Conservation (phyloP, 257 asterid genomes). For the Coffea canephora region DNA sequence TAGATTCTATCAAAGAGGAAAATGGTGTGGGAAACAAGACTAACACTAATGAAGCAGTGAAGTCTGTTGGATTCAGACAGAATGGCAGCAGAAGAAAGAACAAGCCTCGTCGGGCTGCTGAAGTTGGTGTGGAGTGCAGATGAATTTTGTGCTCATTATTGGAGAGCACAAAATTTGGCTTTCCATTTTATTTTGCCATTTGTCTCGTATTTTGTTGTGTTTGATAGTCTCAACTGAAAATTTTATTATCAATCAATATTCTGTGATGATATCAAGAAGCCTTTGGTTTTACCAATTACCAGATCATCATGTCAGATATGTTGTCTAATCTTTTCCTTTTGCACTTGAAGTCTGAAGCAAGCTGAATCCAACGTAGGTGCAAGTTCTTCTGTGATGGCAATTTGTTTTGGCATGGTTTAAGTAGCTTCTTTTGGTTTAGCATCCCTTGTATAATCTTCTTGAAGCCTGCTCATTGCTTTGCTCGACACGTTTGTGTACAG, state of each 20-base stretch:
- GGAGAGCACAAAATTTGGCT: constrained; percentile 12
- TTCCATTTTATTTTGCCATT: neutral
- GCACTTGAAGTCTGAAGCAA: constrained; percentile 3
- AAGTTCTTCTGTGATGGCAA: neutral
- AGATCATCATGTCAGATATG: neutral
- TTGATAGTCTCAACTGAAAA: constrained; percentile 11
- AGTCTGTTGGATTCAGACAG: constrained; percentile 60
- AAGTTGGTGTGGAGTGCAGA: constrained; percentile 83
- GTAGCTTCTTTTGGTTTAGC: constrained; percentile 3
- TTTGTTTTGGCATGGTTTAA: neutral
- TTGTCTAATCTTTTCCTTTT: neutral
- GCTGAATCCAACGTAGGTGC: neutral
- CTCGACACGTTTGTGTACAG: neutral
- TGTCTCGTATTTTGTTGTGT: constrained; percentile 16
- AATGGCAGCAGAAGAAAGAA: constrained; percentile 78
- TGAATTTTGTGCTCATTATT: constrained; percentile 26
- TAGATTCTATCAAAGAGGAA: constrained; percentile 52
- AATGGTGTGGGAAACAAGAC: constrained; percentile 37
- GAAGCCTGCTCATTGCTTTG: neutral
- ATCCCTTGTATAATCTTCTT: neutral
- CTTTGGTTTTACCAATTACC: constrained; percentile 2
- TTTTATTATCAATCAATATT: constrained; percentile 17
- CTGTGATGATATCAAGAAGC: constrained; percentile 13
- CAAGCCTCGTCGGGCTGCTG: constrained; percentile 93
- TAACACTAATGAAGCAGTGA: constrained; percentile 36